Base-by-base conservation (phyloP, 345 rosid genomes). In the Arabidopsis arenosa region DNA sequence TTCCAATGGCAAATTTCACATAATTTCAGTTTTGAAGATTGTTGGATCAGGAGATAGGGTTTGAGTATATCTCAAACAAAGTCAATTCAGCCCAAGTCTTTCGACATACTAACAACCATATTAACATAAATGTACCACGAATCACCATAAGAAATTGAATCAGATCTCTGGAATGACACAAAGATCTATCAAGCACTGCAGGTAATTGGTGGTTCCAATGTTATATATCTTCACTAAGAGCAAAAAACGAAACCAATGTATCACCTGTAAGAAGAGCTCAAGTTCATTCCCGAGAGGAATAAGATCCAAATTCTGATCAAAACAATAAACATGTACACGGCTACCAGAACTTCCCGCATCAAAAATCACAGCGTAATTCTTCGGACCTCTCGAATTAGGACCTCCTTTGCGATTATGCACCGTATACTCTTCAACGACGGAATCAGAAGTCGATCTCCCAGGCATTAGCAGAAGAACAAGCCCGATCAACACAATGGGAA, bases 271-370 rank as follows among this genome's bases (percentile, higher is more conserved):
- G 61, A 92, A 95, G 63, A 95, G 91, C 93, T 95, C 99, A 52
- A 95, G 90, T 70, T 87, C 94, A 66, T 83, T 80, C 33, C 96
- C 98, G 7, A 95, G 86, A 33, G 95, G 96, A 63, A 95, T 80
- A 62, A 95, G 99, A 95, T 95, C 96, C 89, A 88, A 65, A 72
- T 92, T 86, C 43, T 73, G 86, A 84, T 95, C 97, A 30, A 95
- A 95, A 76, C 97, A 95, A 72, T 66, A 92, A 53, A 95, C 99
- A 63, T 95, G 99, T 10, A 95, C 99, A 33, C 99, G 85, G 73
- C 99, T 95, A 21, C 98, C 98, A 12, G 99, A 92, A 74, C 98
- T 95, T 0, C 99, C 98, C 5, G 99, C 99, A 30, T 95, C 96
- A 47, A 95, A 95, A 48, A 95, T 77, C 30, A 95, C 97, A 0